These are phyloP conservation scores for Boletellus deceptivus DNA, from an alignment of 1,284 basidiomycete species.

Conservation along the genomic window DNA sequence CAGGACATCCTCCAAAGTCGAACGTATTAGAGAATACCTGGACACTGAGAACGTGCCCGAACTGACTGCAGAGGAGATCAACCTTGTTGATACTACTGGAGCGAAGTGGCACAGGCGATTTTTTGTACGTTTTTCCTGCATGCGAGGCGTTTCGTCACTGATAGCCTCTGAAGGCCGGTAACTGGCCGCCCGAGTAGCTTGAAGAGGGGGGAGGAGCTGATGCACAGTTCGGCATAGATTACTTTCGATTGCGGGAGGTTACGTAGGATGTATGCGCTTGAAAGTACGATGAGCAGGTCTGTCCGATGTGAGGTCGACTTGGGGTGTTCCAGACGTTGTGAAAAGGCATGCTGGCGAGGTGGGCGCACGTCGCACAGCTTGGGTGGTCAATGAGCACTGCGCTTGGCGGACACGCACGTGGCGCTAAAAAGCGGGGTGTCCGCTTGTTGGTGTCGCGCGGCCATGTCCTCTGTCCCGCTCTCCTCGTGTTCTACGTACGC, in stretches of 20 bases:
- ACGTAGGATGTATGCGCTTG: too few relatives aligned
- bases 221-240: neutral
- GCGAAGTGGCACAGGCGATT: constrained; percentile 54
- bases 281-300: too few relatives aligned
- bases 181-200: neutral
- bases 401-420: constrained; percentile 4
- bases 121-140: constrained; percentile 19
- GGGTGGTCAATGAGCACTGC: too few relatives aligned
- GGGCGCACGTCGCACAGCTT: too few relatives aligned
- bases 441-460: neutral
- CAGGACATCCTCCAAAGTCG: constrained; percentile 70
- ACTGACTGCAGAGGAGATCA: constrained; percentile 59
- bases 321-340: too few relatives aligned
- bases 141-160: neutral
- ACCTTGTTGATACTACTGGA: constrained; percentile 60
- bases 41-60: constrained; percentile 53
- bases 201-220: neutral
- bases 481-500: constrained; percentile 48
- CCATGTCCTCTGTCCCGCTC: constrained; percentile 27
- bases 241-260: neutral
- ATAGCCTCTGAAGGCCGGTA: constrained; percentile 14
- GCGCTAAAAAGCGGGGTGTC: constrained; percentile 8
- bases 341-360: too few relatives aligned
- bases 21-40: constrained; percentile 67
- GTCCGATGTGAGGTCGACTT: too few relatives aligned